Evolutionary conservation across 73 alveolate species (phyloP).

Genomic region (Paramecium sonneborni): DNA sequence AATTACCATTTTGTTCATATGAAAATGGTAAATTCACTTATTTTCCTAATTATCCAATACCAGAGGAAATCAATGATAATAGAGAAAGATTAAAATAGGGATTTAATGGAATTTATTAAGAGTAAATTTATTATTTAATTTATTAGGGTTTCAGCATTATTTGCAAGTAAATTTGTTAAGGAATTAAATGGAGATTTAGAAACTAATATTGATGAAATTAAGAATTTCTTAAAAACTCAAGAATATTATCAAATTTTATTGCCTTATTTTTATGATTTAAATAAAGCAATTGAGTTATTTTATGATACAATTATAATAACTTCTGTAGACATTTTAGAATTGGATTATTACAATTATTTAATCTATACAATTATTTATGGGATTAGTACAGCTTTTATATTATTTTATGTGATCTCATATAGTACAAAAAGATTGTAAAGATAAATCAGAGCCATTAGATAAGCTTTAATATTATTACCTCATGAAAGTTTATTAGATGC

Average conservation of each 20-base stretch:
- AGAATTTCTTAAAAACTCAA: not conserved
- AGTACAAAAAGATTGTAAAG: not conserved
- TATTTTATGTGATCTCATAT: not conserved
- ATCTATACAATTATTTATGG: not conserved
- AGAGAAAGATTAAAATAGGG: not conserved
- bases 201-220: not conserved
- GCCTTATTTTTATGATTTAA: not conserved
- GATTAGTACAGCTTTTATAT: too few relatives aligned
- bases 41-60: not conserved
- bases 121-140: not conserved
- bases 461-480: not conserved
- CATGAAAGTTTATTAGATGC: not conserved
- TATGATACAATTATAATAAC: not conserved
- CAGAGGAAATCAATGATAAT: not conserved
- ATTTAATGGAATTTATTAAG: not conserved
- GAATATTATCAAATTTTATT: not conserved
- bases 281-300: not conserved
- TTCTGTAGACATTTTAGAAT: not conserved
- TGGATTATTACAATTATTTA: not conserved
- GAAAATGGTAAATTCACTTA: not conserved
- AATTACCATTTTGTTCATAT: not conserved
- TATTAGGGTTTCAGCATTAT: not conserved
- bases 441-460: not conserved
- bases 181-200: not conserved
- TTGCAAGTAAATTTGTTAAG: not conserved